A percentile compares a stretch with the other conserved stretches of the same genome.
Conservation (phyloP, 306 rosid genomes). For the Hippophae gyantsensis region DNA sequence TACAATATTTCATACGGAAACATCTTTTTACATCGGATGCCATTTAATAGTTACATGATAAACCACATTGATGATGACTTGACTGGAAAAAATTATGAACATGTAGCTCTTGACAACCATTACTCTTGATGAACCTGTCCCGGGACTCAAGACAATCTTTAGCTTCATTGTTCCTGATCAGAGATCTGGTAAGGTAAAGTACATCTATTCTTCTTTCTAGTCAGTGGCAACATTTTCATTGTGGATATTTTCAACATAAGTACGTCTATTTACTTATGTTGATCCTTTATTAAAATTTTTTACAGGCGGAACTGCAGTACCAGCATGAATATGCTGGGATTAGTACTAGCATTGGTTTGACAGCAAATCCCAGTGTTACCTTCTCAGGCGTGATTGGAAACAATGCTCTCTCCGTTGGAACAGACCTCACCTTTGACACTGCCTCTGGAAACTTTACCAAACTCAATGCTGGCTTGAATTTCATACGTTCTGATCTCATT, state of each 20-base stretch:
- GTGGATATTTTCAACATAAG: neutral
- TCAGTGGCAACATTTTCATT: neutral
- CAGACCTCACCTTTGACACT: constrained; percentile 81
- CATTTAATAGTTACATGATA: too few relatives aligned
- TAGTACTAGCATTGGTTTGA: constrained; percentile 77
- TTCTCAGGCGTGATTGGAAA: constrained; percentile 89
- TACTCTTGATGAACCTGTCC: constrained; percentile 88
- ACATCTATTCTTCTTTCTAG: neutral
- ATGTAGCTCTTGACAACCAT: constrained; percentile 65
- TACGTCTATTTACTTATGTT: neutral
- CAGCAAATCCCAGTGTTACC: constrained; percentile 76
- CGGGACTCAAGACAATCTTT: constrained; percentile 81
- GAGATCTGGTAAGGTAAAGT: constrained; percentile 78
- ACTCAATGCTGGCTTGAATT: constrained; percentile 70
- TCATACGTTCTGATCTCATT: constrained; percentile 62
- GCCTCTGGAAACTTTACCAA: constrained; percentile 71
- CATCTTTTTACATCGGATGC: too few relatives aligned
- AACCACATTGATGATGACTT: too few relatives aligned
- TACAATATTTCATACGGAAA: too few relatives aligned
- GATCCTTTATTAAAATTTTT: constrained; percentile 3
- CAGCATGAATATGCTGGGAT: constrained; percentile 89
- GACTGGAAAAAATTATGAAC: constrained; percentile 8
- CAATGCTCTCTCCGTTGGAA: constrained; percentile 48
- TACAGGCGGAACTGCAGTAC: constrained; percentile 84
- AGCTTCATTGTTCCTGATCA: constrained; percentile 82